phyloP scores from a whole-genome alignment of 108 stramenopile species.

The Parietichytrium sp. region DNA sequence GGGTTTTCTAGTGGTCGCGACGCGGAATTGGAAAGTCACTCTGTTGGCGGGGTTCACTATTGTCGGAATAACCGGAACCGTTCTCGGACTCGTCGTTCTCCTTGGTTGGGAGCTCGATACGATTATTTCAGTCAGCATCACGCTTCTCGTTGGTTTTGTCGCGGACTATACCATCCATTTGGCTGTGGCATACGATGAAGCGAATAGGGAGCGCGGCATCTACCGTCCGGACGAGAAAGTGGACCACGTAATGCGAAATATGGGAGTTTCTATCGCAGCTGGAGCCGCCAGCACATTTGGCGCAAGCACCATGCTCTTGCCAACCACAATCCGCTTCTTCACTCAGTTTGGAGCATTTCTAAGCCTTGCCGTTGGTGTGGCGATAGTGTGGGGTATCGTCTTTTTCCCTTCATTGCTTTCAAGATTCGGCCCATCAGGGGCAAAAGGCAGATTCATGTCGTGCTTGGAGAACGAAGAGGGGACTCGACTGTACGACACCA shows the following conservation, averaged over 20 bases:
- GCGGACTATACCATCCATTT: slow-evolving; percentile 51
- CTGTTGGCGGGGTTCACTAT: neutral
- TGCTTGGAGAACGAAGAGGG: too few species aligned
- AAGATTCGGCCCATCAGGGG: neutral
- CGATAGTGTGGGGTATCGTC: neutral
- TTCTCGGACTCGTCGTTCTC: neutral
- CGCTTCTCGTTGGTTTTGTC: slow-evolving; percentile 39
- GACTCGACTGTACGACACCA: too few species aligned
- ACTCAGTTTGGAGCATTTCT: neutral
- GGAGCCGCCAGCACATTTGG: neutral
- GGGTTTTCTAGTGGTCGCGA: neutral
- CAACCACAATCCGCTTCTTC: neutral
- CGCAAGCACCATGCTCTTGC: neutral
- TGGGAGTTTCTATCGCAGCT: neutral
- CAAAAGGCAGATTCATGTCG: too few species aligned
- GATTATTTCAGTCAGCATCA: slow-evolving; percentile 26
- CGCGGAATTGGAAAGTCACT: neutral
- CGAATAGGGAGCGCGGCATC: neutral
- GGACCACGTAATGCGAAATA: neutral
- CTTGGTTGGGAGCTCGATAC: neutral
- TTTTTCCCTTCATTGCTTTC: neutral
- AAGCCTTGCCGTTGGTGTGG: neutral
- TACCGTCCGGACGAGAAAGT: neutral
- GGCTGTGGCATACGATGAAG: slow-evolving; percentile 43
- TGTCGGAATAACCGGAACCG: neutral